Percentiles rank a stretch among this genome's conserved stretches.
phyloP scores from a whole-genome alignment of 495 filamentous ascomycete species.

The Penicillium waksmanii region DNA sequence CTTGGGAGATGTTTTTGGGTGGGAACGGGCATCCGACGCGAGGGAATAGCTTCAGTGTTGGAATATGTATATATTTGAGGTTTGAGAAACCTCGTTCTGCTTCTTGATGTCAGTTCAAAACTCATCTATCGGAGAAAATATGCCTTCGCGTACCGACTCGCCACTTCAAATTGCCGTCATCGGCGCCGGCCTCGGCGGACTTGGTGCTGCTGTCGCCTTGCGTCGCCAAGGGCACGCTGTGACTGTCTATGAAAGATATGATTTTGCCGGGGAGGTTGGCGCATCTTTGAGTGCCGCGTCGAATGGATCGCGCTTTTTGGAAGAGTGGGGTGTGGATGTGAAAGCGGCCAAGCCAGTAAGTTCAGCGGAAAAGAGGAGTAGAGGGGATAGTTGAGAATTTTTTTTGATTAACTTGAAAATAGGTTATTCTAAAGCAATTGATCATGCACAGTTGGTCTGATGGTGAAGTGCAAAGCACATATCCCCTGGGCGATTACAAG shows the following conservation, averaged over 20 bases:
- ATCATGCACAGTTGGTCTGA: slow-evolving; percentile 36
- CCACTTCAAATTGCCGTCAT: slow-evolving; percentile 43
- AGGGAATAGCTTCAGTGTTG: slow-evolving; percentile 5
- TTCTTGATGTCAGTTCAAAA: not conserved
- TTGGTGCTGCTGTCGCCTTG: slow-evolving; percentile 55
- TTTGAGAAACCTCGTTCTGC: not conserved
- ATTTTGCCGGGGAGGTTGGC: slow-evolving; percentile 36
- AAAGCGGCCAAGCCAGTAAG: slow-evolving; percentile 32
- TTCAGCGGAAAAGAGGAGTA: not conserved
- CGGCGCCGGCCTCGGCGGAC: slow-evolving; percentile 59
- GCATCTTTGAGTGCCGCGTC: slow-evolving; percentile 33
- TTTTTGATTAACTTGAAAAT: not conserved
- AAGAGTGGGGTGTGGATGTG: slow-evolving; percentile 36
- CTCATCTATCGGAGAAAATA: slow-evolving; percentile 1
- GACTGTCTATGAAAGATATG: slow-evolving; percentile 40
- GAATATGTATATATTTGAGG: slow-evolving; percentile 10
- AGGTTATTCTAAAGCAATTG: slow-evolving; percentile 36
- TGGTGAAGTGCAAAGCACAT: slow-evolving; percentile 31
- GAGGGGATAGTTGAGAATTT: not conserved
- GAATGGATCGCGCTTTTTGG: slow-evolving; percentile 32
- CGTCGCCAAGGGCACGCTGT: slow-evolving; percentile 55
- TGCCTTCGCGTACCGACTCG: slow-evolving; percentile 28
- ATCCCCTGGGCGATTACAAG: slow-evolving; percentile 34
- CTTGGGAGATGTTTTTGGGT: not conserved
- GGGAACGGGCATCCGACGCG: slow-evolving; percentile 8